Conservation (phyloP, 176 grass and related monocot species). For the Avena insularis region DNA sequence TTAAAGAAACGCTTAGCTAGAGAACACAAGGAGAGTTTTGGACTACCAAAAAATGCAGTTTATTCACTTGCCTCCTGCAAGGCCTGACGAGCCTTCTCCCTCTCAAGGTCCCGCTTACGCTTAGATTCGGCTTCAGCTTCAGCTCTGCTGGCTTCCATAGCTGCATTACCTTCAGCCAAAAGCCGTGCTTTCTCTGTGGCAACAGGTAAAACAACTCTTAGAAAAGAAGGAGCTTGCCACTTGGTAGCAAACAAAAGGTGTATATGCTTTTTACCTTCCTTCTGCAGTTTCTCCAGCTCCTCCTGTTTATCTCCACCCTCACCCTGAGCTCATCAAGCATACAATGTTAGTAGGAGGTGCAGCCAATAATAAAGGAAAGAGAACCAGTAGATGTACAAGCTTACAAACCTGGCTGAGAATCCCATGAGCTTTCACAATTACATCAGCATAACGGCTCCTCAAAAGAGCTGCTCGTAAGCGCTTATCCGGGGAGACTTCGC, state of each 20-base stretch:
- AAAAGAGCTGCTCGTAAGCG: constrained; percentile 79
- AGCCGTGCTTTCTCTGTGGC: constrained; percentile 79
- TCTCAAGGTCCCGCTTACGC: constrained; percentile 80
- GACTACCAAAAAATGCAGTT: neutral
- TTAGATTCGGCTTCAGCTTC: constrained; percentile 87
- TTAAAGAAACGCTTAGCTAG: constrained; percentile 23
- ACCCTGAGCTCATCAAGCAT: constrained; percentile 54
- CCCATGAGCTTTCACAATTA: constrained; percentile 89
- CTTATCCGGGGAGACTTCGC: constrained; percentile 82
- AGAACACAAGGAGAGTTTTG: neutral
- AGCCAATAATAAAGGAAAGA: neutral
- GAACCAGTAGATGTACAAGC: neutral
- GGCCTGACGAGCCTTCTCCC: constrained; percentile 84
- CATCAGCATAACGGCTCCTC: constrained; percentile 80
- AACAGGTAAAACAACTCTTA: neutral
- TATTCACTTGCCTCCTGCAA: constrained; percentile 73
- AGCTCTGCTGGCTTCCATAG: constrained; percentile 85
- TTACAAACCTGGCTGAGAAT: constrained; percentile 71
- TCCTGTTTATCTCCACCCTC: constrained; percentile 87
- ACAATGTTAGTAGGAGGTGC: neutral
- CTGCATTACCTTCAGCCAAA: constrained; percentile 90
- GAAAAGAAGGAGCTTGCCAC: neutral
- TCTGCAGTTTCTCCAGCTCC: constrained; percentile 88
- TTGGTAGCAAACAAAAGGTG: constrained; percentile 12
- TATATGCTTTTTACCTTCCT: constrained; percentile 69